These are phyloP conservation scores for Pestalotiopsis sp. DNA, from an alignment of 2,329 filamentous ascomycete genomes.

Conservation along the genomic window DNA sequence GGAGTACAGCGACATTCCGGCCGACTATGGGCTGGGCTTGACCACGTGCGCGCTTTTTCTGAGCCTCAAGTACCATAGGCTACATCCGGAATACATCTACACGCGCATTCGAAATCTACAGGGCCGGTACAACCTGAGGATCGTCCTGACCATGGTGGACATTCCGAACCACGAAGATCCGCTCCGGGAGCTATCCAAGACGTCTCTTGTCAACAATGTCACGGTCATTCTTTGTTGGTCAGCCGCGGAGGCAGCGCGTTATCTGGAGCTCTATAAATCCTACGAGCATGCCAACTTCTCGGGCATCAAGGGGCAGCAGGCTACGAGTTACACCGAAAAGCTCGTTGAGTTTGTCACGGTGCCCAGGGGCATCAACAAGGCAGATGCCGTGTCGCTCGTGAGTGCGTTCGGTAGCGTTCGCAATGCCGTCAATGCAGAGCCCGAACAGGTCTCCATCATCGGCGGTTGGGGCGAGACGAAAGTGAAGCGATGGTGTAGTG, in stretches of 20 bases:
- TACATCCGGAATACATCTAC: constrained; percentile 98
- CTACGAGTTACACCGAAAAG: constrained; percentile 81
- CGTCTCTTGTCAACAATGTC: constrained; percentile 87
- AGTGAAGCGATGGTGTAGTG: constrained; percentile 80
- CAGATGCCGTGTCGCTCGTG: constrained; percentile 87
- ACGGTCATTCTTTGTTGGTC: constrained; percentile 95
- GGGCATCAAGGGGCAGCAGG: constrained; percentile 84
- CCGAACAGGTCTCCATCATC: constrained; percentile 84
- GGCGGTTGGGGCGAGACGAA: constrained; percentile 96
- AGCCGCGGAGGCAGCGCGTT: constrained; percentile 88
- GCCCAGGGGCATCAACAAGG: constrained; percentile 89
- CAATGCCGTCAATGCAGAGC: constrained; percentile 83
- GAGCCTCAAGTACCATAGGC: constrained; percentile 93
- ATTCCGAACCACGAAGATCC: constrained; percentile 92
- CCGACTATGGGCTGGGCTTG: constrained; percentile 85
- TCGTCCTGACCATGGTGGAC: constrained; percentile 90
- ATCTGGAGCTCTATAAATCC: constrained; percentile 92
- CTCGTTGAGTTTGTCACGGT: constrained; percentile 92
- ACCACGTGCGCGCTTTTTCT: constrained; percentile 93
- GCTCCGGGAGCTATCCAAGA: constrained; percentile 88
- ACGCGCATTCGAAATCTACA: constrained; percentile 84
- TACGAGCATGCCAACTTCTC: constrained; percentile 83
- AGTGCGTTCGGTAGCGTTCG: constrained; percentile 89
- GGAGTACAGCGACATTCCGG: constrained; percentile 97
- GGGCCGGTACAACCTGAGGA: constrained; percentile 82